Base-by-base conservation (phyloP, 768 basidiomycete species). In the Boletellus emodensis region DNA sequence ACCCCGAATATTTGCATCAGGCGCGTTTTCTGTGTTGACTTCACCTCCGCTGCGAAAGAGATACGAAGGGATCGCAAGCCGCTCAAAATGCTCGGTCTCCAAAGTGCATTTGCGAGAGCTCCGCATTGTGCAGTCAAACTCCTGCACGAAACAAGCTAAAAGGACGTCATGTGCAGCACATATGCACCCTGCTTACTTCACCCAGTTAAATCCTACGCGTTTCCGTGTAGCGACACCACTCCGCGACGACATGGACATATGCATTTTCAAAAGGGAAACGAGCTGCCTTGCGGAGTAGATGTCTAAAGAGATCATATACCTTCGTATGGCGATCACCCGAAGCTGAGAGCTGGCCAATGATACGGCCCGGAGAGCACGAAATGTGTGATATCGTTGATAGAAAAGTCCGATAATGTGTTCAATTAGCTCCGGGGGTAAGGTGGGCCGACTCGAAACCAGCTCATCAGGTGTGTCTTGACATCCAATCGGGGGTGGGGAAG, bases 1-100 rank as follows among this genome's bases (percentile, higher is more conserved):
- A 53, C 51, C 13, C 45, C 52, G 47, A 72, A 70, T 41, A 80
- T 65, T 39, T 65, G 61, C 17, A 56, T 62, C 4, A 72, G 44
- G 12, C 69, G 62, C 24, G 59, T 58, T 46, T 72, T 69, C 54
- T 82, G 81, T 9, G 79, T 76, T 6, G 69, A 62, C 8, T 75
- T 60, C 18, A 69, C 75, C 53, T 79, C 76, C 26, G 64, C 64
- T 7, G 59, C 59, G 50, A 80, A 73, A 46, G 76, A 72, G 34
- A 82, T 53, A 6, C 62, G 66, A 17, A 83, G 68, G 18, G 57
- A 55, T 44, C 66, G 61, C 33, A 83, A 66, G 42, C 65, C 55
- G 12, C 58, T 56, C 37, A 81, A 57, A 18, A 61, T 62, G 26
- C 48, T 42, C 20, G 64, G 67, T 34, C 39, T 54, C 67, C 67